phyloP scores from a whole-genome alignment of 2,329 filamentous ascomycete species.

The Torrubiellomyces zombiae region DNA sequence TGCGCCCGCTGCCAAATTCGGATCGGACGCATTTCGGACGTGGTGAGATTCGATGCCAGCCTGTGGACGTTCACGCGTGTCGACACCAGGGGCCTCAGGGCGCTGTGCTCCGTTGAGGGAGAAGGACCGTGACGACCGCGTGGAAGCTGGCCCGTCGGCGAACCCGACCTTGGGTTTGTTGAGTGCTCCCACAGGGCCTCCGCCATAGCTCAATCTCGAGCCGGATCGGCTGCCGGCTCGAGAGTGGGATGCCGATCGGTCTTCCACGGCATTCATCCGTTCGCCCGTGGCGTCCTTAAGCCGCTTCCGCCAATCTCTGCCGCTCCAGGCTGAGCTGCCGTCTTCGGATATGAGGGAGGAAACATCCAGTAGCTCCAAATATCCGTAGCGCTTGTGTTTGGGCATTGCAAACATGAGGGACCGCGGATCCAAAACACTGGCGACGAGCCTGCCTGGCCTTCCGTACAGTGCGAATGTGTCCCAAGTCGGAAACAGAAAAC shows the following conservation, averaged over 20 bases:
- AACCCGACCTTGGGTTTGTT: slow-evolving; percentile 37
- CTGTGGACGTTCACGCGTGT: slow-evolving; percentile 19
- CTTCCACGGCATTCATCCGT: slow-evolving; percentile 51
- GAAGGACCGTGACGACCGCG: slow-evolving; percentile 35
- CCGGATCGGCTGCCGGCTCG: slow-evolving; percentile 42
- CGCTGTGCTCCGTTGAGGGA: slow-evolving; percentile 26
- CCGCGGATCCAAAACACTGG: slow-evolving; percentile 70
- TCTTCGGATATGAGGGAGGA: slow-evolving; percentile 61
- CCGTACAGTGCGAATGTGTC: slow-evolving; percentile 88
- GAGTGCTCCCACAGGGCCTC: slow-evolving; percentile 6
- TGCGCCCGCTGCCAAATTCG: slow-evolving; percentile 13
- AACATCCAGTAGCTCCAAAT: slow-evolving; percentile 79
- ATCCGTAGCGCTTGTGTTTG: slow-evolving; percentile 71
- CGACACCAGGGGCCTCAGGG: slow-evolving; percentile 34
- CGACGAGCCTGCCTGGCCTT: slow-evolving; percentile 68
- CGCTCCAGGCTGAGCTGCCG: slow-evolving; percentile 62
- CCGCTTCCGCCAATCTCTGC: slow-evolving; percentile 76
- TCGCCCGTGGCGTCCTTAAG: slow-evolving; percentile 77
- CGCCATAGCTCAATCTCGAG: slow-evolving; percentile 35
- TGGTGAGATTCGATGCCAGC: slow-evolving; percentile 19
- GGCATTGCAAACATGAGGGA: slow-evolving; percentile 99
- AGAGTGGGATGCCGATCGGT: slow-evolving; percentile 26
- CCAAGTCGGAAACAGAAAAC: slow-evolving; percentile 84
- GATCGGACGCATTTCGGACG: slow-evolving; percentile 31
- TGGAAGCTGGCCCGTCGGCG: slow-evolving; percentile 33